phyloP scores from a whole-genome alignment of 2,329 filamentous ascomycete genomes.

The Immersiporthe knoxdaviesiana region DNA sequence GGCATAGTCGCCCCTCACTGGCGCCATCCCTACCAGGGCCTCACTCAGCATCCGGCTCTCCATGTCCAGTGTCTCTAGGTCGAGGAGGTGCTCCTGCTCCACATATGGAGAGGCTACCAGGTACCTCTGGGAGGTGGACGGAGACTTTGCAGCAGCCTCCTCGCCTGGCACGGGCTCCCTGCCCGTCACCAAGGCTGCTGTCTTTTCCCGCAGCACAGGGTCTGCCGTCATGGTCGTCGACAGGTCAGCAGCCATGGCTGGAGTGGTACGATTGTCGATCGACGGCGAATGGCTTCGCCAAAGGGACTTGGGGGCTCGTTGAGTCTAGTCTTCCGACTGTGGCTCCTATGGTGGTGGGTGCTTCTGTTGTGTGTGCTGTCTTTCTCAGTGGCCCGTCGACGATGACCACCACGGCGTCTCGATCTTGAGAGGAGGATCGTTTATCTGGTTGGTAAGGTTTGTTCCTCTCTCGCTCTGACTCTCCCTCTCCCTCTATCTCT shows the following conservation, averaged over 20 bases:
- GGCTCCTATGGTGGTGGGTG: no score
- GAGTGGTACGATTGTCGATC: not conserved
- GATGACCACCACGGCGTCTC: not conserved
- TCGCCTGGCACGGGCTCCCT: constrained; percentile 7
- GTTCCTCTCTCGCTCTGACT: not conserved
- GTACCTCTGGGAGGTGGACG: constrained; percentile 34
- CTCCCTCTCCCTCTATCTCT: not conserved
- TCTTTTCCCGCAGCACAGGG: not conserved
- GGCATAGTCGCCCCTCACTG: constrained; percentile 72
- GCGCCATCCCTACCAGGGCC: constrained; percentile 67
- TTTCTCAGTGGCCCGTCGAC: not conserved
- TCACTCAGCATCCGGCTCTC: constrained; percentile 72
- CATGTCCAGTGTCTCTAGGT: constrained; percentile 67
- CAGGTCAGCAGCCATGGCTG: constrained; percentile 1
- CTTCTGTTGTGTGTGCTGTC: not conserved
- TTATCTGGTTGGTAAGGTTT: not conserved
- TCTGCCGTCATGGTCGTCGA: not conserved
- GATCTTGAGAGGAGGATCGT: not conserved
- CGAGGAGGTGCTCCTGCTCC: constrained; percentile 70
- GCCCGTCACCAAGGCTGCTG: constrained; percentile 7
- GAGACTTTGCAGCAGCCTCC: not conserved
- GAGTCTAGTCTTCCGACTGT: no score
- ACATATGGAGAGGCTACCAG: constrained; percentile 79
- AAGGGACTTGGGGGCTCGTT: no score
- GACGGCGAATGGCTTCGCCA: no score